Evolutionary conservation across 2,329 filamentous ascomycete species (phyloP).

Genomic region (Endocalyx cinctus): DNA sequence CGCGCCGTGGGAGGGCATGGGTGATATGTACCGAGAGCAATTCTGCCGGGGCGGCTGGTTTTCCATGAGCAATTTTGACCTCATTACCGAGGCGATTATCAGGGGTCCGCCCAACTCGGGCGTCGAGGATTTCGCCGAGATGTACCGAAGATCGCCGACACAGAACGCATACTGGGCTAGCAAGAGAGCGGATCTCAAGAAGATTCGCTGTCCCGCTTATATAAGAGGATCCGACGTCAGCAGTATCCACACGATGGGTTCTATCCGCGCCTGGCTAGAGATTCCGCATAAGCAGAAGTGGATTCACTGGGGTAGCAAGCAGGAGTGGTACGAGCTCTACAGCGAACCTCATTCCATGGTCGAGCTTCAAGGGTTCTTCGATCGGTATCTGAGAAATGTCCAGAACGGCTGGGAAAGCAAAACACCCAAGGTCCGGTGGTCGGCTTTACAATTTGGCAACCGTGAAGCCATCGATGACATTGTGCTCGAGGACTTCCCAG

Average conservation of each 20-base stretch:
- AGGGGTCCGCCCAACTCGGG: slow-evolving; percentile 22
- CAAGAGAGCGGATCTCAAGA: slow-evolving; percentile 31
- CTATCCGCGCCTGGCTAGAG: slow-evolving; percentile 33
- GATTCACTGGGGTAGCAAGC: slow-evolving; percentile 34
- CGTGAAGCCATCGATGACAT: slow-evolving; percentile 28
- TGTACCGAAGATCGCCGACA: slow-evolving; percentile 32
- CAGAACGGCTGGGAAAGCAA: slow-evolving; percentile 43
- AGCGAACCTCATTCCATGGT: slow-evolving; percentile 23
- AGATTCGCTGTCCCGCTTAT: slow-evolving; percentile 31
- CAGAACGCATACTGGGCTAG: slow-evolving; percentile 33
- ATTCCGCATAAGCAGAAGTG: slow-evolving; percentile 36
- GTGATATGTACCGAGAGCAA: slow-evolving; percentile 42
- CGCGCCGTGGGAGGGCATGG: slow-evolving; percentile 41
- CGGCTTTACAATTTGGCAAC: slow-evolving; percentile 33
- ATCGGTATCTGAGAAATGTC: slow-evolving; percentile 37
- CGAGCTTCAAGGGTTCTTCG: slow-evolving; percentile 40
- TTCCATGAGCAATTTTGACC: slow-evolving; percentile 36
- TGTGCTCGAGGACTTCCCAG: slow-evolving; percentile 28
- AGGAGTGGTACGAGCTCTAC: slow-evolving; percentile 44
- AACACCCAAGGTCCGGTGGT: slow-evolving; percentile 40
- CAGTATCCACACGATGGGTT: slow-evolving; percentile 31
- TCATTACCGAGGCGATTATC: slow-evolving; percentile 34
- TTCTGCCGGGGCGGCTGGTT: slow-evolving; percentile 38
- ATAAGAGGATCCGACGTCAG: slow-evolving; percentile 29
- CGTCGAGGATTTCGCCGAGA: slow-evolving; percentile 37